phyloP scores from a whole-genome alignment of 139 green algal genomes.

The Tetradesmus obliquus region DNA sequence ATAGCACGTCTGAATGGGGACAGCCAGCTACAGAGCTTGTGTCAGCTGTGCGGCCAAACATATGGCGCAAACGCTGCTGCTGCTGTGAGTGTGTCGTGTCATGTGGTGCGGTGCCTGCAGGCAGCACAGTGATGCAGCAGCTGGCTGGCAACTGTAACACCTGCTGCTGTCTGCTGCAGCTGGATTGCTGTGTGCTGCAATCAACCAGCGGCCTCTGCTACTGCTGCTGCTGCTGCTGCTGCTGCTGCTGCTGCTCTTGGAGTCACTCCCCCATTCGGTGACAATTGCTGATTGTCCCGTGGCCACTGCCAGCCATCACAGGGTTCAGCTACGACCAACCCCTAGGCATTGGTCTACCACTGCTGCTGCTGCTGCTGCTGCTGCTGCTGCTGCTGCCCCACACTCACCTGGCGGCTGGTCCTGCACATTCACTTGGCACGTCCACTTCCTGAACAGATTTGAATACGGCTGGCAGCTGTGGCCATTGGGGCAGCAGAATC shows the following conservation, averaged over 20 bases:
- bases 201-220: not conserved
- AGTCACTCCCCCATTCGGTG: too few relatives aligned
- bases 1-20: not conserved
- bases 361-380: too few relatives aligned
- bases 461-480: constrained; percentile 34
- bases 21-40: not conserved
- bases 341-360: too few relatives aligned
- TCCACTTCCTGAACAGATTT: constrained; percentile 34
- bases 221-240: not conserved
- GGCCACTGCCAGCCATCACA: too few relatives aligned
- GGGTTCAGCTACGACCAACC: too few relatives aligned
- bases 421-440: constrained; percentile 32
- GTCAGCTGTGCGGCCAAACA: too few relatives aligned
- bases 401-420: constrained; percentile 21
- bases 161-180: not conserved
- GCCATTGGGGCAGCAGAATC: constrained; percentile 48
- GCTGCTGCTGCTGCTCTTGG: not conserved
- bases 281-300: too few relatives aligned
- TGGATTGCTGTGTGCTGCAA: too few relatives aligned
- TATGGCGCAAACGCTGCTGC: not conserved
- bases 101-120: not conserved
- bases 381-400: not conserved
- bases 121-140: not conserved
- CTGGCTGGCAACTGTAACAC: not conserved
- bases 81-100: not conserved